Conservation (phyloP, 2,329 filamentous ascomycete genomes). For the Amylocarpus encephaloides region DNA sequence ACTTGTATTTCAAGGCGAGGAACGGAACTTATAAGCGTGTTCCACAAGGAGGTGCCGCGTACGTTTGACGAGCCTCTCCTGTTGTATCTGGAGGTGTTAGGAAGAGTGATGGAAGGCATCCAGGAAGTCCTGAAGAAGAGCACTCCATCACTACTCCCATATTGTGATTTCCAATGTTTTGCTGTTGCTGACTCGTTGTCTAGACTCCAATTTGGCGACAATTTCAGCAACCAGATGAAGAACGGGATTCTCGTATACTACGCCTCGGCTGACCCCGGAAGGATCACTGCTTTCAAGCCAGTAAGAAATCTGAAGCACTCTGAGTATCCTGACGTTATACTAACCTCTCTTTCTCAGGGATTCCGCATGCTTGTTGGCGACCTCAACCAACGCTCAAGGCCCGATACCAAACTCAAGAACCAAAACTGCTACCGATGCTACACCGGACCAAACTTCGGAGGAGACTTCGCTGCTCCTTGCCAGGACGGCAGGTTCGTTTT, state of each 20-base stretch:
- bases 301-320: neutral
- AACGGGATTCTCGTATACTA: slow-evolving; percentile 36
- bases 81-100: slow-evolving; percentile 32
- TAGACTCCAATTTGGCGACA: too few species aligned
- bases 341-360: slow-evolving; percentile 24
- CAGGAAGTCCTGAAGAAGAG: too few species aligned
- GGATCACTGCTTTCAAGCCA: slow-evolving; percentile 37
- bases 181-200: too few species aligned
- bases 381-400: slow-evolving; percentile 31
- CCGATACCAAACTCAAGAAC: slow-evolving; percentile 22
- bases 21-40: slow-evolving; percentile 31
- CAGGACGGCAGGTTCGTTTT: slow-evolving; percentile 26
- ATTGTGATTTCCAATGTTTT: too few species aligned
- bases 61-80: slow-evolving; percentile 1
- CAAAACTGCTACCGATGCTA: neutral
- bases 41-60: slow-evolving; percentile 16
- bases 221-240: slow-evolving; percentile 16
- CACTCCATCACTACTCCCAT: too few species aligned
- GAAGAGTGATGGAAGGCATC: slow-evolving; percentile 1
- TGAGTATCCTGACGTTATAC: too few species aligned
- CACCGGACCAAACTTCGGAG: neutral
- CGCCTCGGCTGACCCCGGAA: slow-evolving; percentile 29
- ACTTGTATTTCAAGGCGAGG: slow-evolving; percentile 27
- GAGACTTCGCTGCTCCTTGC: slow-evolving; percentile 13
- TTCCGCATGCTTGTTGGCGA: slow-evolving; percentile 42